Evolutionary conservation across 2,329 filamentous ascomycete species (phyloP).

Genomic region (Diaporthe sp.): DNA sequence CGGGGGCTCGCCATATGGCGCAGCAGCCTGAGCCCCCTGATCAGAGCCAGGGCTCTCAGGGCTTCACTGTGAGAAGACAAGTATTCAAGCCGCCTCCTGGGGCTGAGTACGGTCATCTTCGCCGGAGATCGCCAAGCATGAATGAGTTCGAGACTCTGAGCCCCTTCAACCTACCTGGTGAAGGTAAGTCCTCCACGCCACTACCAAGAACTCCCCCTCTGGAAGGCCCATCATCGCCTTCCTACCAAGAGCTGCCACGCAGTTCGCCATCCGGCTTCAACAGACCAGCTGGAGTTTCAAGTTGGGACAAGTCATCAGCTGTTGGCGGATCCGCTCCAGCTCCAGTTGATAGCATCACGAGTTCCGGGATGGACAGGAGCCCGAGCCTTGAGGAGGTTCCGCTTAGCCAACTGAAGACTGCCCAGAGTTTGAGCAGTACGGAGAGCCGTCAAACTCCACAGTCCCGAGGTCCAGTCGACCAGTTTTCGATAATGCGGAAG

Average conservation of each 20-base stretch:
- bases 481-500: conserved; percentile 4
- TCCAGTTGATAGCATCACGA: not conserved
- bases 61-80: not conserved
- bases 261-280: not conserved
- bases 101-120: conserved; percentile 33
- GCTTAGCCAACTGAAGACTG: not conserved
- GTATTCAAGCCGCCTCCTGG: not conserved
- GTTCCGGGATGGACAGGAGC: no score
- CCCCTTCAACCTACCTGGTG: conserved; percentile 38
- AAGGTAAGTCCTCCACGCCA: not conserved
- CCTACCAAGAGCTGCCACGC: not conserved
- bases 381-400: not conserved
- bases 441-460: not conserved
- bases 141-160: conserved; percentile 39
- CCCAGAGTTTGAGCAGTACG: not conserved
- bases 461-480: not conserved
- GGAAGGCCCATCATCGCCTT: not conserved
- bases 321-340: not conserved
- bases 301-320: conserved; percentile 6
- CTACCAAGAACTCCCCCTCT: not conserved
- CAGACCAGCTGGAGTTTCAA: not conserved
- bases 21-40: not conserved
- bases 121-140: conserved; percentile 15
- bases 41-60: not conserved
- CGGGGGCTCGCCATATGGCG: not conserved